phyloP scores from a whole-genome alignment of 2,329 filamentous ascomycete genomes.

The Colletotrichum lentis region DNA sequence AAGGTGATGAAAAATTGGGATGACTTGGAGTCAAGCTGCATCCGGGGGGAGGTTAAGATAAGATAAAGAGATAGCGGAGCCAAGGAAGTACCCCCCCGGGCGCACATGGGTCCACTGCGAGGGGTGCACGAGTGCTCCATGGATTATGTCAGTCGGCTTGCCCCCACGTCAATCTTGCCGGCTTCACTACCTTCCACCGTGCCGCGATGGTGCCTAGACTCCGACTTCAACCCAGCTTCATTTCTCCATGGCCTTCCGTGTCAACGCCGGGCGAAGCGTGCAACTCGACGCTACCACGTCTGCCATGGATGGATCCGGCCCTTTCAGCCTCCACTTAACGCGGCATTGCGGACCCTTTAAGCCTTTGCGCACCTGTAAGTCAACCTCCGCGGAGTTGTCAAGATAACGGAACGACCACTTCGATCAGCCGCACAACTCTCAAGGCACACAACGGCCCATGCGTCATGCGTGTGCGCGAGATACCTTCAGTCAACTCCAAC shows the following conservation, averaged over 20 bases:
- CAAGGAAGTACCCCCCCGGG: conserved; percentile 29
- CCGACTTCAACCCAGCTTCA: conserved; percentile 2
- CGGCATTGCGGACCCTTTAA: conserved; percentile 31
- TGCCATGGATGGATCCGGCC: conserved; percentile 14
- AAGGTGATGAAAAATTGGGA: conserved; percentile 26
- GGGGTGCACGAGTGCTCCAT: background rate
- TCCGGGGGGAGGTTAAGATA: conserved; percentile 29
- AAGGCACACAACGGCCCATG: conserved; percentile 15
- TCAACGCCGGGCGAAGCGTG: background rate
- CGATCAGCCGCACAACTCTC: conserved; percentile 14
- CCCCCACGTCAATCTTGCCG: conserved; percentile 26
- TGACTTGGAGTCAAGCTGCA: conserved; percentile 22
- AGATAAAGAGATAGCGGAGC: conserved; percentile 34
- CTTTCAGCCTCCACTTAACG: conserved; percentile 35
- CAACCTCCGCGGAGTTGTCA: conserved; percentile 35
- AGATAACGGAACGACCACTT: conserved; percentile 33
- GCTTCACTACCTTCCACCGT: conserved; percentile 18
- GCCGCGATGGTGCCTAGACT: conserved; percentile 25
- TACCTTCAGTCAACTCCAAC: conserved; percentile 13
- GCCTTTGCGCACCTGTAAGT: conserved; percentile 28
- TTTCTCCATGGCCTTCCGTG: background rate
- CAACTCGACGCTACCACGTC: background rate
- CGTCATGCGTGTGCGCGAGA: conserved; percentile 2
- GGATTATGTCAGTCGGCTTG: conserved; percentile 25
- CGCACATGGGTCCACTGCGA: background rate